Percentiles rank a stretch among this genome's conserved stretches.
These are phyloP conservation scores for Plantago ovata DNA, from an alignment of 257 asterid genomes.

Conservation along the genomic window DNA sequence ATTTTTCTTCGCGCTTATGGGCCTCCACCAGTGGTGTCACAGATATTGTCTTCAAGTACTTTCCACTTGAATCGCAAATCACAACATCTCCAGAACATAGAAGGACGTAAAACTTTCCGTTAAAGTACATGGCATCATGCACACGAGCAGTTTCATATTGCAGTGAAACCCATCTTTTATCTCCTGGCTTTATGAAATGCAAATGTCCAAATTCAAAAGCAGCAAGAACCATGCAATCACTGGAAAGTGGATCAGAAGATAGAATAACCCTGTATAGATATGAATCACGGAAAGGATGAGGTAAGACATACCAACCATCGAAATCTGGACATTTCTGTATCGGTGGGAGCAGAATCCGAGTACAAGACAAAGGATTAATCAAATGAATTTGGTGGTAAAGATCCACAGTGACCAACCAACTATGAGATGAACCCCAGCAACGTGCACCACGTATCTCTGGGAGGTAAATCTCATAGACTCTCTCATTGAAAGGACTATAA, in stretches of 20 bases:
- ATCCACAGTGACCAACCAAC: slow-evolving; percentile 28
- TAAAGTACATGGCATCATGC: slow-evolving; percentile 21
- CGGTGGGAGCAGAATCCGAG: slow-evolving; percentile 20
- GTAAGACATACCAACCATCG: slow-evolving; percentile 17
- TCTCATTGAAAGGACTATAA: slow-evolving; percentile 21
- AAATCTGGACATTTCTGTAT: slow-evolving; percentile 25
- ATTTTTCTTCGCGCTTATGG: slow-evolving; percentile 7
- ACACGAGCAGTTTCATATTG: slow-evolving; percentile 8
- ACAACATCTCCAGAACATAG: slow-evolving; percentile 19
- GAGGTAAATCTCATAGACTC: slow-evolving; percentile 12
- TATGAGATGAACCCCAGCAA: no score
- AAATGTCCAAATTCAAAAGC: no score
- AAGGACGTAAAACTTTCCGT: slow-evolving; percentile 20
- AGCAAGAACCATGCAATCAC: no score
- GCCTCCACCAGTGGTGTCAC: slow-evolving; percentile 5
- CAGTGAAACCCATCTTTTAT: no score
- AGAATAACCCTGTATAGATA: slow-evolving; percentile 27
- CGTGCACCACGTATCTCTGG: slow-evolving; percentile 22
- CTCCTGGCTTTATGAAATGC: no score
- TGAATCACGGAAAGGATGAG: slow-evolving; percentile 19
- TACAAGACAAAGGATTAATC: slow-evolving; percentile 21
- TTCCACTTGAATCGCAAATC: slow-evolving; percentile 17
- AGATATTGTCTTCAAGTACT: no score
- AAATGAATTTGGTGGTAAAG: slow-evolving; percentile 19
- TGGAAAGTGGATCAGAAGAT: no score